A percentile compares a stretch with the other conserved stretches of the same genome.
These are phyloP conservation scores for Lolium perenne DNA, from an alignment of 176 grass and related monocot species.

Conservation along the genomic window DNA sequence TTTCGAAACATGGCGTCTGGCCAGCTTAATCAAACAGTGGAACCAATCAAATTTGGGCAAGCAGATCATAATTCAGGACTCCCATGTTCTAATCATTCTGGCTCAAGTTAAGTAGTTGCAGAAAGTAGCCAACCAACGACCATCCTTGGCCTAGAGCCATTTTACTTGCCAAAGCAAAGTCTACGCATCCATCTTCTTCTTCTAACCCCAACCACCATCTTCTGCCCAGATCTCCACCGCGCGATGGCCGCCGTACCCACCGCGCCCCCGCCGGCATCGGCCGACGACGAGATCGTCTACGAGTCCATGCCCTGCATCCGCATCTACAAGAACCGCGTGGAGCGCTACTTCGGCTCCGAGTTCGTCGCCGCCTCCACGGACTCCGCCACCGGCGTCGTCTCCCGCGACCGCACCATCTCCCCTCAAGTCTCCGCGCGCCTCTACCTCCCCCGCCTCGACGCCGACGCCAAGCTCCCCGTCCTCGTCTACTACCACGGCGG, in stretches of 20 bases:
- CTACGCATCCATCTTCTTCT: not conserved
- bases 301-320: constrained; percentile 61
- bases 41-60: no score
- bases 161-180: not conserved
- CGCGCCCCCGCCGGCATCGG: constrained; percentile 13
- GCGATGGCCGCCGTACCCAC: constrained; percentile 46
- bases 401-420: constrained; percentile 56
- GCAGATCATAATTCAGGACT: no score
- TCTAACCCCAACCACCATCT: not conserved
- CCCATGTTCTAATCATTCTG: constrained; percentile 13
- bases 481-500: constrained; percentile 71
- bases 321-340: constrained; percentile 59
- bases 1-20: no score
- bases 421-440: constrained; percentile 63
- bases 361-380: constrained; percentile 56
- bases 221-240: constrained; percentile 39
- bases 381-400: constrained; percentile 54
- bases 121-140: not conserved
- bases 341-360: constrained; percentile 63
- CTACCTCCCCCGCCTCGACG: constrained; percentile 49
- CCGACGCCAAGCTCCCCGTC: constrained; percentile 50
- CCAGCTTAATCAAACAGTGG: no score
- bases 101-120: not conserved
- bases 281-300: constrained; percentile 63
- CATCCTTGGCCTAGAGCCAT: not conserved